Evolutionary conservation across 805 yeast genomes (phyloP).

Genomic region (Gaillardinia entomophila): DNA sequence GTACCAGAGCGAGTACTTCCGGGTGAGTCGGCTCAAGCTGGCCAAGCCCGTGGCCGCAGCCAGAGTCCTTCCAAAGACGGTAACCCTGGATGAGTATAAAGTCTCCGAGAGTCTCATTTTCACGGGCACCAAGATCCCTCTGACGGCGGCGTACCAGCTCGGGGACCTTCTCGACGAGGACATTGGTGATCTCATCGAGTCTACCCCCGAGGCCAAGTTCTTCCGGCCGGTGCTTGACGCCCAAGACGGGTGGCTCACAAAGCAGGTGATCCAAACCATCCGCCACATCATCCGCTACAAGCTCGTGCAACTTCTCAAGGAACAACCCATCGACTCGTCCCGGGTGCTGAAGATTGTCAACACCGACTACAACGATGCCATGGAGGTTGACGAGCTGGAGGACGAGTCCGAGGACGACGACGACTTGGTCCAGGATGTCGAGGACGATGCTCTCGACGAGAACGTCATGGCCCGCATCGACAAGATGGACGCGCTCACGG

Average conservation of each 20-base stretch:
- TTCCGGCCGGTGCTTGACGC: conserved; percentile 33
- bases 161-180: conserved; percentile 73
- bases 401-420: conserved; percentile 6
- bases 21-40: conserved; percentile 35
- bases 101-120: conserved; percentile 46
- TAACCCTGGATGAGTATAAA: conserved; percentile 11
- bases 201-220: conserved; percentile 27
- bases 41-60: conserved; percentile 2
- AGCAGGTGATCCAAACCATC: conserved; percentile 54
- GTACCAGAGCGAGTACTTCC: conserved; percentile 84
- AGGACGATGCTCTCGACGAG: conserved; percentile 17
- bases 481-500: conserved; percentile 29
- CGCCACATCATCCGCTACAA: conserved; percentile 71
- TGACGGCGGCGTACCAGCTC: conserved; percentile 67
- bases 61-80: conserved; percentile 22
- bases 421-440: conserved; percentile 19
- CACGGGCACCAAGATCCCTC: conserved; percentile 66
- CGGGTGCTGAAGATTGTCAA: conserved; percentile 39
- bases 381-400: conserved; percentile 12
- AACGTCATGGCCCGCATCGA: conserved; percentile 32
- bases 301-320: conserved; percentile 53
- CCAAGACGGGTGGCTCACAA: conserved; percentile 77
- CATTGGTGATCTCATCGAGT: conserved; percentile 39
- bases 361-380: conserved; percentile 27
- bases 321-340: conserved; percentile 38